Conservation (phyloP, 2,329 filamentous ascomycete genomes). For the Aspergillus sp. region DNA sequence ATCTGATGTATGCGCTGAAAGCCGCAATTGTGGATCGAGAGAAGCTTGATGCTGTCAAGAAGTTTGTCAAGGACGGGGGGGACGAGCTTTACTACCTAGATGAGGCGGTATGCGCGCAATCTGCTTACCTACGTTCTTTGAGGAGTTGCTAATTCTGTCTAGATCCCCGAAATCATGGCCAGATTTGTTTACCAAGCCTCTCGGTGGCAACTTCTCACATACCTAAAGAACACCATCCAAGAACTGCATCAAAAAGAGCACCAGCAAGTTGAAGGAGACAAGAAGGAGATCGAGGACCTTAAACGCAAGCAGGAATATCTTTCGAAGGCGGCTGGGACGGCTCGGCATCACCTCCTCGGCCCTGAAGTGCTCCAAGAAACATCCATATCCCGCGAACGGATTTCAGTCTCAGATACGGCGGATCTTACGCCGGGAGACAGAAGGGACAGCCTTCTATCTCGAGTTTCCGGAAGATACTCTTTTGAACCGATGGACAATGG, state of each 20-base stretch:
- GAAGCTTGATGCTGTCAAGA: slow-evolving; percentile 81
- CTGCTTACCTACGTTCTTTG: background rate
- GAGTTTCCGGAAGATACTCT: slow-evolving; percentile 24
- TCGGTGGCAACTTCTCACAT: slow-evolving; percentile 73
- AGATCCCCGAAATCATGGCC: slow-evolving; percentile 84
- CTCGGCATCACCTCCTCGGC: slow-evolving; percentile 77
- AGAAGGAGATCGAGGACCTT: slow-evolving; percentile 48
- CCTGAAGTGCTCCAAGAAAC: slow-evolving; percentile 78
- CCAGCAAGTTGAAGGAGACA: slow-evolving; percentile 35
- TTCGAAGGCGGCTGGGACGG: slow-evolving; percentile 73
- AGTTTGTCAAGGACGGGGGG: slow-evolving; percentile 76
- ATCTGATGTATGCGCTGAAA: slow-evolving; percentile 71
- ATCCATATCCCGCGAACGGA: slow-evolving; percentile 56
- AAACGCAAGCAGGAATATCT: slow-evolving; percentile 67
- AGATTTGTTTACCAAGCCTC: slow-evolving; percentile 90
- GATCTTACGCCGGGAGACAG: slow-evolving; percentile 35
- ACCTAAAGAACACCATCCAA: slow-evolving; percentile 69
- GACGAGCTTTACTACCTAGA: slow-evolving; percentile 77
- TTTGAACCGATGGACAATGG: slow-evolving; percentile 31
- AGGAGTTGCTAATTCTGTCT: background rate
- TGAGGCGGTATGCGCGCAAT: slow-evolving; percentile 52
- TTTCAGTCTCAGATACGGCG: slow-evolving; percentile 28
- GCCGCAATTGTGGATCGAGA: slow-evolving; percentile 82
- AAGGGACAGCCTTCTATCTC: slow-evolving; percentile 31
- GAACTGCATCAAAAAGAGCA: slow-evolving; percentile 51